Evolutionary conservation across 2,329 filamentous ascomycete genomes (phyloP), one percentile per base, ranked within the genome.

Genomic region (Rhexocercosporidium sp.): DNA sequence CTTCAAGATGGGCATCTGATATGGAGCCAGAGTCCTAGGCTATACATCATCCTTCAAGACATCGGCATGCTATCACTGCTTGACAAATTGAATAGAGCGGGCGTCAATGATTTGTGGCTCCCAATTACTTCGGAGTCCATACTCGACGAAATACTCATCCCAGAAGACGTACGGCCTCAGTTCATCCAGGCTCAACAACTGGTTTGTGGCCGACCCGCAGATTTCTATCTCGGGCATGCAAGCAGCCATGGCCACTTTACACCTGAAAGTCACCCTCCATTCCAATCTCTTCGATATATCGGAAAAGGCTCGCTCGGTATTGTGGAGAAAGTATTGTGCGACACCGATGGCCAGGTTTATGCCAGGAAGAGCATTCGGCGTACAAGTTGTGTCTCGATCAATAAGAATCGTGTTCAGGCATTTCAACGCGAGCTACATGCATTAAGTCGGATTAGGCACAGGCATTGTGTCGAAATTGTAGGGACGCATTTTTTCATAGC

Each of bases 21-120:
- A 71, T 46, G 57, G 57, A 60, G 57, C 57, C 11, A 60, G 25
- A 60, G 41, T 60, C 57, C 57, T 31, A 22, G 57, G 41, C 39
- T 60, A 1, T 60, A 60, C 27, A 60, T 60, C 37, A 60, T 60
- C 29, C 57, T 60, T 31, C 39, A 22, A 60, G 57, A 47, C 11
- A 60, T 60, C 25, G 57, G 39, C 39, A 20, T n/a, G 14, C 7
- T 47, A 31, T 60, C 57, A 29, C 57, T 46, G 18, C 29, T 60
- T 20, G 57, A 60, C 41, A 27, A 44, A 18, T 25, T 60, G n/a
- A 18, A 54, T 20, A 25, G 18, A 31, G 22, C 44, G 7, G 47
- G 49, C n/a, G 20, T 63, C 46, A 56, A 39, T 16, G 61, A 63
- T 31, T 11, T 53, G 14, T 63, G 61, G 61, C 22, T 63, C n/a